Evolutionary conservation across 768 basidiomycete genomes (phyloP), one percentile per base, ranked within the genome.

Genomic region (Suillus hirtellus): DNA sequence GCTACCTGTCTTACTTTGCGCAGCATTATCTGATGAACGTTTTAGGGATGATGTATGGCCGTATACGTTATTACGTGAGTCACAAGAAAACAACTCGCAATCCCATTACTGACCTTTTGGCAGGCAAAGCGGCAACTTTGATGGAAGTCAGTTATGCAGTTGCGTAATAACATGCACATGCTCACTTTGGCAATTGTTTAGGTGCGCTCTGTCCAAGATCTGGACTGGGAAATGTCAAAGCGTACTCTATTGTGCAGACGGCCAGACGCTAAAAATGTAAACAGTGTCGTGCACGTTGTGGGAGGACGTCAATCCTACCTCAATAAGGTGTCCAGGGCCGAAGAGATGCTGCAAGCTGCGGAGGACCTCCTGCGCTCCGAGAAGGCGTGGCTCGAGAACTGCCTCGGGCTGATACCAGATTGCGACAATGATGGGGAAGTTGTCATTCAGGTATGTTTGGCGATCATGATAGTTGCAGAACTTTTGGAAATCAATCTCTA

Each of bases 41-140:
- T 68, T 65, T 46, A 93, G 89, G 11, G 94, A 95, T 69, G 92
- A 95, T 71, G 92, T 89, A 73, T 95, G 90, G 88, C 89, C 89
- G 0, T 92, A 88, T 74, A 77, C 85, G 64, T 76, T 84, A 4
- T 82, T 92, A 82, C 82, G 87, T 86, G 74, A 61, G 84, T 79
- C 55, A 62, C 60, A 44, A 64, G 12, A 40, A 60, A 67, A 68
- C 27, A 43, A 38, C 54, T 60, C 64, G 47, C 38, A 60, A 60
- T 43, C 58, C 35, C 47, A 63, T 64, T 66, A 53, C 15, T 50
- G 54, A 60, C 69, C 40, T 64, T 67, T 61, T 52, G 34, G 54
- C 70, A 89, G 86, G 89, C 63, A 89, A 86, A 73, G 86, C 76
- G 61, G 90, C 86, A 0, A 89, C 86, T 60, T 82, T 89, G 49